phyloP scores from a whole-genome alignment of 352 stramenopile species.

The Elongisporangium senticosum region DNA sequence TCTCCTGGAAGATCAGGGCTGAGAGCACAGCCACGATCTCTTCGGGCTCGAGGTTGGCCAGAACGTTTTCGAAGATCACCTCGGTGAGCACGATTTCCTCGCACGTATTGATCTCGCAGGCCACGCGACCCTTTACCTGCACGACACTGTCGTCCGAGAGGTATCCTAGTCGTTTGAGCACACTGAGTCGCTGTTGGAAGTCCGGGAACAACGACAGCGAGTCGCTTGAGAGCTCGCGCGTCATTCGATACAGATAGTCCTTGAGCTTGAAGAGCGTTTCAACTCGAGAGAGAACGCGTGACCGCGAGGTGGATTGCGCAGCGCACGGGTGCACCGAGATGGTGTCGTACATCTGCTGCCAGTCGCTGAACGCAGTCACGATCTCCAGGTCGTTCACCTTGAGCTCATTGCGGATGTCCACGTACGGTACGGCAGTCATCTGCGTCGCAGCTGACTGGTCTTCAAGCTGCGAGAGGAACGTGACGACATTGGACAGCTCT shows the following conservation, averaged over 20 bases:
- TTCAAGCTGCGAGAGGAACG: slow-evolving; percentile 75
- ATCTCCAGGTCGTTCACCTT: slow-evolving; percentile 80
- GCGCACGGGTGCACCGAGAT: slow-evolving; percentile 50
- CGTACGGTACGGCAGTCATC: slow-evolving; percentile 37
- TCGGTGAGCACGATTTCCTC: slow-evolving; percentile 98
- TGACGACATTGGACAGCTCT: slow-evolving; percentile 61
- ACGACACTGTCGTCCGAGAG: slow-evolving; percentile 87
- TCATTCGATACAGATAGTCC: slow-evolving; percentile 55
- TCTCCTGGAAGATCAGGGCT: slow-evolving; percentile 97
- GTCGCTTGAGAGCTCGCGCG: slow-evolving; percentile 75
- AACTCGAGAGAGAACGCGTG: slow-evolving; percentile 58
- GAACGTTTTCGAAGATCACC: slow-evolving; percentile 98
- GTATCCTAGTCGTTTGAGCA: slow-evolving; percentile 94
- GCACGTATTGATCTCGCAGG: slow-evolving; percentile 98
- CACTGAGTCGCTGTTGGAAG: slow-evolving; percentile 92
- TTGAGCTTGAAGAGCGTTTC: slow-evolving; percentile 72
- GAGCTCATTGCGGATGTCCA: slow-evolving; percentile 71
- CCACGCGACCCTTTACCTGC: slow-evolving; percentile 95
- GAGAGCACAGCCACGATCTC: slow-evolving; percentile 96
- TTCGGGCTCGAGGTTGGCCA: slow-evolving; percentile 94
- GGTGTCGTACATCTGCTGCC: slow-evolving; percentile 48
- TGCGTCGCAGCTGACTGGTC: slow-evolving; percentile 43
- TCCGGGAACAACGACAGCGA: slow-evolving; percentile 95
- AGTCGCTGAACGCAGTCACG: slow-evolving; percentile 52
- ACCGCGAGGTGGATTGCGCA: slow-evolving; percentile 11